Percentiles rank a stretch among this genome's conserved stretches.
These are phyloP conservation scores for Tremella fuciformis DNA, from an alignment of 768 basidiomycete genomes.

Conservation along the genomic window DNA sequence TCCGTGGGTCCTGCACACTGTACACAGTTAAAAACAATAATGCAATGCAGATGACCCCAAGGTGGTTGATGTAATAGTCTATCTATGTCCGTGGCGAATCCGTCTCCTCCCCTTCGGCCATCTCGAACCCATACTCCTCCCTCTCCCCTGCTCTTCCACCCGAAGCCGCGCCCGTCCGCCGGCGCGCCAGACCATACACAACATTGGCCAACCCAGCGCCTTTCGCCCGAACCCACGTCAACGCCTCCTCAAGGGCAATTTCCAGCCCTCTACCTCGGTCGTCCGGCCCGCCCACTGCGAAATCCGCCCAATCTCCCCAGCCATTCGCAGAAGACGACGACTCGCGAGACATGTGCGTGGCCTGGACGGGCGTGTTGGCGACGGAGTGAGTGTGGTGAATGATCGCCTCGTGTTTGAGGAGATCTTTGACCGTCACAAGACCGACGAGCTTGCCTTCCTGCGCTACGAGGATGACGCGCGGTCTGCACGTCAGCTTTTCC, in stretches of 20 bases:
- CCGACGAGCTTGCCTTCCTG: constrained; percentile 77
- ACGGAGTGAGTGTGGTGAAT: constrained; percentile 18
- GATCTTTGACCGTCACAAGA: constrained; percentile 92
- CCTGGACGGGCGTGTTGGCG: constrained; percentile 8
- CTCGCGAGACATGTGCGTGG: constrained; percentile 1
- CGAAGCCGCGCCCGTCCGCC: constrained; percentile 3
- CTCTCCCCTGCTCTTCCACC: constrained; percentile 11
- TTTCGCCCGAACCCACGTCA: constrained; percentile 25
- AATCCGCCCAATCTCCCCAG: constrained; percentile 30
- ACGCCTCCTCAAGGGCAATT: constrained; percentile 36
- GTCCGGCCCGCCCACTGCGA: constrained; percentile 16
- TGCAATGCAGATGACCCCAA: not conserved
- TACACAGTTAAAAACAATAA: constrained; percentile 1
- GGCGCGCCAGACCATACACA: not conserved
- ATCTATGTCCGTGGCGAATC: not conserved
- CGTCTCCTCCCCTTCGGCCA: not conserved
- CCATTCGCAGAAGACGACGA: constrained; percentile 21
- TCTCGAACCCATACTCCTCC: constrained; percentile 9
- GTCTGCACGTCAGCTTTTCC: constrained; percentile 58
- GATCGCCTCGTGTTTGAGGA: constrained; percentile 72
- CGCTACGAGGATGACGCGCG: constrained; percentile 92
- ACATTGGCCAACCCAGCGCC: constrained; percentile 10
- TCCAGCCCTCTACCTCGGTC: constrained; percentile 32
- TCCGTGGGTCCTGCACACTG: no score
- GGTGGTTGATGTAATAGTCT: no score